These are phyloP conservation scores for Talaromyces islandicus DNA, from an alignment of 2,329 filamentous ascomycete species.

Conservation along the genomic window DNA sequence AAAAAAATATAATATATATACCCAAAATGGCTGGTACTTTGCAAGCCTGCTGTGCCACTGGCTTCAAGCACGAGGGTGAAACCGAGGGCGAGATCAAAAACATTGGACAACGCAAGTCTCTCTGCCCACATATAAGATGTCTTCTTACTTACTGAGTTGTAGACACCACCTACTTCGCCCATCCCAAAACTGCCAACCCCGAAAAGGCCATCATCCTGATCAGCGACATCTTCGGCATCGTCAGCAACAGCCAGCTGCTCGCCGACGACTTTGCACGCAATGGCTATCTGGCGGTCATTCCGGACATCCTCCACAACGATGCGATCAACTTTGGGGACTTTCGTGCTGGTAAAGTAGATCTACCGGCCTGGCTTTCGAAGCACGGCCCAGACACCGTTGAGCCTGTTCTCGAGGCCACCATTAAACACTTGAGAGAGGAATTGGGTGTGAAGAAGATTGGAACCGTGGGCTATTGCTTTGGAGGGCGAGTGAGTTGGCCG, in stretches of 20 bases:
- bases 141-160: not conserved
- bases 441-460: constrained; percentile 55
- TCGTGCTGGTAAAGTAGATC: constrained; percentile 41
- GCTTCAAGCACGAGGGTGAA: constrained; percentile 48
- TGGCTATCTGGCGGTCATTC: constrained; percentile 63
- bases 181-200: constrained; percentile 44
- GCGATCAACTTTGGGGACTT: constrained; percentile 49
- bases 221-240: constrained; percentile 56
- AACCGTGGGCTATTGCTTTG: constrained; percentile 68
- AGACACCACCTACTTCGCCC: constrained; percentile 53
- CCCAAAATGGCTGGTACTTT: constrained; percentile 22
- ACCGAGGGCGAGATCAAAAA: constrained; percentile 43
- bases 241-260: constrained; percentile 57
- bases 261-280: constrained; percentile 67
- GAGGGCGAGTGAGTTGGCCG: constrained; percentile 53
- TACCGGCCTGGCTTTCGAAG: constrained; percentile 46
- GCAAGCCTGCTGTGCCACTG: constrained; percentile 41
- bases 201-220: constrained; percentile 53
- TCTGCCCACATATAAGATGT: not conserved
- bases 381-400: constrained; percentile 48
- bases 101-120: constrained; percentile 39
- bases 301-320: constrained; percentile 67
- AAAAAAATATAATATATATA: not conserved
- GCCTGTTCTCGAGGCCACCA: constrained; percentile 45
- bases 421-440: constrained; percentile 53